phyloP scores from a whole-genome alignment of 306 rosid genomes.

The Elaeagnus macrophylla region DNA sequence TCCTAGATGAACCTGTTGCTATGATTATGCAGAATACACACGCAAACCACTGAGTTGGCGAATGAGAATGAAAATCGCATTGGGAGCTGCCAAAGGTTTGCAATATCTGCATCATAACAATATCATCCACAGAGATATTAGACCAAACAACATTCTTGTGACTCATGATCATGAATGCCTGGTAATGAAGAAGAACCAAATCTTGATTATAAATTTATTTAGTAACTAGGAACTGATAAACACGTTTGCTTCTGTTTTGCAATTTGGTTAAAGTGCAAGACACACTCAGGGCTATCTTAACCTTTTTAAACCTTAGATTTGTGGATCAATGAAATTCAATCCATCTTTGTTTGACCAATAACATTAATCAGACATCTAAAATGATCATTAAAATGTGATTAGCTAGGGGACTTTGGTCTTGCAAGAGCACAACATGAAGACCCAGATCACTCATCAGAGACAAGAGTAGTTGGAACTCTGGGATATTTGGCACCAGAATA shows the following conservation, averaged over 20 bases:
- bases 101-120: constrained; percentile 58
- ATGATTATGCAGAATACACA: constrained; percentile 39
- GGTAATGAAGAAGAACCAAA: constrained; percentile 34
- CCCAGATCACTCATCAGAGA: constrained; percentile 36
- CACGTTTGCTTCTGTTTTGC: neutral
- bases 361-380: constrained; percentile 14
- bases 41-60: constrained; percentile 52
- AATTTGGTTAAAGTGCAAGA: neutral
- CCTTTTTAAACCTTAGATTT: no score
- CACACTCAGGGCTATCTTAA: no score
- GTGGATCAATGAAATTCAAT: no score
- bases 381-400: constrained; percentile 10
- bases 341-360: no score
- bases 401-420: constrained; percentile 89
- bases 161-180: constrained; percentile 64
- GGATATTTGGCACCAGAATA: constrained; percentile 96
- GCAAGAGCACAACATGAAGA: constrained; percentile 55
- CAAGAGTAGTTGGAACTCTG: constrained; percentile 65
- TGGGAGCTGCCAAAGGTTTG: constrained; percentile 70
- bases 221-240: neutral
- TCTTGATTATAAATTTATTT: no score
- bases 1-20: no score
- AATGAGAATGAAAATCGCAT: constrained; percentile 62
- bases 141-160: constrained; percentile 75
- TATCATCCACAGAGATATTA: constrained; percentile 79